These are phyloP conservation scores for Periconia sp. DNA, from an alignment of 2,329 filamentous ascomycete genomes.

Conservation along the genomic window DNA sequence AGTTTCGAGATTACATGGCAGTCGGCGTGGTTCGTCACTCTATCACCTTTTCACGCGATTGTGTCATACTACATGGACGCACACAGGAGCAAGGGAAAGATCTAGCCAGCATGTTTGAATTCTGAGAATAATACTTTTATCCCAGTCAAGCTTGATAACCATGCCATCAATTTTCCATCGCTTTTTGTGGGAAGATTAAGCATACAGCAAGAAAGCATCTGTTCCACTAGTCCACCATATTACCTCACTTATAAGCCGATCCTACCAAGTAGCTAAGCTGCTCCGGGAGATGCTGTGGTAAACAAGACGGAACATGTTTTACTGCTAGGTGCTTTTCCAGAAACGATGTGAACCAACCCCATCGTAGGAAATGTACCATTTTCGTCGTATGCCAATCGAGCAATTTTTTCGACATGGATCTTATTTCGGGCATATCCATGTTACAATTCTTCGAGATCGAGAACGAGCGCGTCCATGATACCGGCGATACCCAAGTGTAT, in stretches of 20 bases:
- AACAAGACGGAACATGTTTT: constrained; percentile 41
- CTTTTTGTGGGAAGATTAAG: constrained; percentile 26
- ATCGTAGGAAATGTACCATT: constrained; percentile 29
- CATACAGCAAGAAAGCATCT: constrained; percentile 28
- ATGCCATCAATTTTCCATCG: constrained; percentile 21
- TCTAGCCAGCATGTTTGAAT: constrained; percentile 19
- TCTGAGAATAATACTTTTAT: constrained; percentile 28
- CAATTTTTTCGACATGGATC: constrained; percentile 39
- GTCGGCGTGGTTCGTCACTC: too few species aligned
- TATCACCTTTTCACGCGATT: not conserved
- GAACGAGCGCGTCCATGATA: constrained; percentile 27
- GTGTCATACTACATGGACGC: too few species aligned
- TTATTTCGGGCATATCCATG: constrained; percentile 40
- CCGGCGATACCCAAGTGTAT: constrained; percentile 36
- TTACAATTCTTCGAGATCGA: constrained; percentile 40
- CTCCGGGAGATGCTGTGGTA: constrained; percentile 31
- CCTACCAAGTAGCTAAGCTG: constrained; percentile 21
- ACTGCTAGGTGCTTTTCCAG: constrained; percentile 27
- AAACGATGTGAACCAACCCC: constrained; percentile 32
- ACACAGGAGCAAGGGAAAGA: constrained; percentile 2
- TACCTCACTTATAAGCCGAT: constrained; percentile 14
- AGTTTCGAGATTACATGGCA: too few species aligned
- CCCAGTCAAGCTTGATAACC: constrained; percentile 17
- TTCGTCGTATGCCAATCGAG: constrained; percentile 39
- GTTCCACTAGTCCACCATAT: constrained; percentile 15